phyloP scores from a whole-genome alignment of 306 rosid genomes.

The Lathyrus oleraceus region DNA sequence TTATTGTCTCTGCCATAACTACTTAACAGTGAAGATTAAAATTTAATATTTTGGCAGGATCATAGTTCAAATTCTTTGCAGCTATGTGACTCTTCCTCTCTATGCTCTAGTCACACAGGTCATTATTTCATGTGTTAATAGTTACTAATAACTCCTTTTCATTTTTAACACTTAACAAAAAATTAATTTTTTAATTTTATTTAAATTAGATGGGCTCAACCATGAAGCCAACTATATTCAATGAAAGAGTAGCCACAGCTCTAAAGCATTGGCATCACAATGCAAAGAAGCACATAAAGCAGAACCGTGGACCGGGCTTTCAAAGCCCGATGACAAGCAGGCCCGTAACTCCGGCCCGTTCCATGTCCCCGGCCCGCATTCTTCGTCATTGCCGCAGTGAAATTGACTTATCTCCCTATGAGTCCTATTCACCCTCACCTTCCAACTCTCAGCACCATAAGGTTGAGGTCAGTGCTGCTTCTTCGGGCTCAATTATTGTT shows the following conservation, averaged over 20 bases:
- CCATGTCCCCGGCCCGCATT: conserved; percentile 61
- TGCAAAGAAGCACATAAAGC: conserved; percentile 60
- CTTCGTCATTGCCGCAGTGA: conserved; percentile 12
- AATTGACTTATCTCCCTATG: conserved; percentile 30
- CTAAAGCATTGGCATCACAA: conserved; percentile 74
- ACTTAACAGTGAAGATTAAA: no score
- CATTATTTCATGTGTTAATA: neutral
- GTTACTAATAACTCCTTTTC: no score
- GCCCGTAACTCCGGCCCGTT: conserved; percentile 51
- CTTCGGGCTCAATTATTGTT: neutral
- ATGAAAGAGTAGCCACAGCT: conserved; percentile 71
- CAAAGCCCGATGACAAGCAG: conserved; percentile 60
- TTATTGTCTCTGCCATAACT: no score
- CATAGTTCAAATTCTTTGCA: conserved; percentile 74
- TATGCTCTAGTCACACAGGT: conserved; percentile 94
- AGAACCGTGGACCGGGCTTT: conserved; percentile 42
- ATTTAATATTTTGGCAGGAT: conserved; percentile 47
- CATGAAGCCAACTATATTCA: conserved; percentile 82
- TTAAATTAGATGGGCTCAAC: conserved; percentile 74
- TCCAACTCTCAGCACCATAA: conserved; percentile 11
- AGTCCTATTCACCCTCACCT: conserved; percentile 46
- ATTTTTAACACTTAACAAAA: neutral
- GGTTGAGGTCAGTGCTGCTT: neutral
- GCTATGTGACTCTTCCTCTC: conserved; percentile 90
- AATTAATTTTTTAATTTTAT: neutral